Evolutionary conservation across 2,329 filamentous ascomycete genomes (phyloP).

Genomic region (Dactylellina sp.): DNA sequence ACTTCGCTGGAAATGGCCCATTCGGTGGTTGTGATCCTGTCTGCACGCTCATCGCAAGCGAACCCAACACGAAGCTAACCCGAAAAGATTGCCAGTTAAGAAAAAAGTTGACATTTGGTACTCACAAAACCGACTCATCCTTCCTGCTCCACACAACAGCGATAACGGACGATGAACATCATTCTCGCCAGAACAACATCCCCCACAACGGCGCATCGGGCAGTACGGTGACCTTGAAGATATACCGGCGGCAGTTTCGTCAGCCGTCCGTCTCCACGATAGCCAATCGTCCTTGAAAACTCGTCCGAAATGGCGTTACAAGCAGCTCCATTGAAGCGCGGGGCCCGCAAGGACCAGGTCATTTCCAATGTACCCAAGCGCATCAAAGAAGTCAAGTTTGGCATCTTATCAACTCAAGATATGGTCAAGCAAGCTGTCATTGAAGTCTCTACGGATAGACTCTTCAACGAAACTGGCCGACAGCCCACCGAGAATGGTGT

Average conservation of each 20-base stretch:
- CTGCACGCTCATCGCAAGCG: constrained; percentile 32
- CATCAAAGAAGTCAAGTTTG: constrained; percentile 93
- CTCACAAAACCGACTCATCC: constrained; percentile 22
- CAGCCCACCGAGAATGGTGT: constrained; percentile 83
- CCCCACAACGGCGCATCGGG: constrained; percentile 7
- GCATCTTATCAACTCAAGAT: constrained; percentile 92
- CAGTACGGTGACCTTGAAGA: constrained; percentile 47
- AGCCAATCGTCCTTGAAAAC: constrained; percentile 2
- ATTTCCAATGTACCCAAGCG: constrained; percentile 88
- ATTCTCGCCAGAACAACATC: constrained; percentile 4
- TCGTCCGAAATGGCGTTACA: constrained; percentile 45
- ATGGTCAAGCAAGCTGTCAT: constrained; percentile 95
- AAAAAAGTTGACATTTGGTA: constrained; percentile 36
- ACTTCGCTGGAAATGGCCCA: too few species aligned
- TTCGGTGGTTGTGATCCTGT: too few species aligned
- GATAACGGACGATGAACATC: constrained; percentile 46
- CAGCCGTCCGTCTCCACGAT: background rate
- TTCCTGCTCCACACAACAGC: constrained; percentile 7
- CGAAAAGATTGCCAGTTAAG: constrained; percentile 1
- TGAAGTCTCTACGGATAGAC: constrained; percentile 90
- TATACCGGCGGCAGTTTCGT: background rate
- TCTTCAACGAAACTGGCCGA: constrained; percentile 83
- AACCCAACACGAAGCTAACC: constrained; percentile 15
- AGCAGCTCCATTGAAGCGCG: constrained; percentile 58
- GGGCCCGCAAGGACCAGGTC: constrained; percentile 81